Percentiles rank a stretch among this genome's conserved stretches.
phyloP scores from a whole-genome alignment of 139 green algal species.

The Picochlorum sp. region DNA sequence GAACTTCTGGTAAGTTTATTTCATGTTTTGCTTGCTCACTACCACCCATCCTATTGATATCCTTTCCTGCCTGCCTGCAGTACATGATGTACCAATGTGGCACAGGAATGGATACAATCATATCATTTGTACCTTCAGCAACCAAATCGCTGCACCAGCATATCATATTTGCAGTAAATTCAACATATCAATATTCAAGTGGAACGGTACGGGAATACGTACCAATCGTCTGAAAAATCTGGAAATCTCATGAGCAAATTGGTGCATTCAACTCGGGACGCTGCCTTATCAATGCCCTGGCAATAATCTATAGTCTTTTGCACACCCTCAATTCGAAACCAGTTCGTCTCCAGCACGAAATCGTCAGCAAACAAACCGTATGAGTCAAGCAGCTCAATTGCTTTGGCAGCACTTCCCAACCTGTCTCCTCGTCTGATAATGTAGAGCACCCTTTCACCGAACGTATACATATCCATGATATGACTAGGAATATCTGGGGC shows the following conservation, averaged over 20 bases:
- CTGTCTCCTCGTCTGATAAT: background rate
- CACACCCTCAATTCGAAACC: background rate
- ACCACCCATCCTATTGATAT: no score
- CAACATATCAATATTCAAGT: no score
- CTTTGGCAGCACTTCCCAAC: background rate
- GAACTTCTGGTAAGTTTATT: no score
- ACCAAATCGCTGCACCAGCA: background rate
- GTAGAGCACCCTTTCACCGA: conserved; percentile 7
- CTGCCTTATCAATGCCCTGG: background rate
- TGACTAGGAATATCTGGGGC: conserved; percentile 13
- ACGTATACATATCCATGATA: background rate
- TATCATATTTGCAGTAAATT: no score
- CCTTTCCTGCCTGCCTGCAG: background rate
- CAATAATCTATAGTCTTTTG: background rate
- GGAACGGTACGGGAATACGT: no score
- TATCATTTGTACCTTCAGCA: background rate
- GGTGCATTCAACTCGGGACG: background rate
- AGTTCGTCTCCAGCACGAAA: background rate
- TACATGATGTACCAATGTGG: background rate
- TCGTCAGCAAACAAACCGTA: background rate
- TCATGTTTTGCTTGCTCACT: no score
- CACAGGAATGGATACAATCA: background rate
- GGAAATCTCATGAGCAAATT: background rate
- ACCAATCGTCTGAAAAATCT: background rate
- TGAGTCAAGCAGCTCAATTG: background rate